Conservation (phyloP, 2,329 filamentous ascomycete genomes). For the Paramyrothecium sp. region DNA sequence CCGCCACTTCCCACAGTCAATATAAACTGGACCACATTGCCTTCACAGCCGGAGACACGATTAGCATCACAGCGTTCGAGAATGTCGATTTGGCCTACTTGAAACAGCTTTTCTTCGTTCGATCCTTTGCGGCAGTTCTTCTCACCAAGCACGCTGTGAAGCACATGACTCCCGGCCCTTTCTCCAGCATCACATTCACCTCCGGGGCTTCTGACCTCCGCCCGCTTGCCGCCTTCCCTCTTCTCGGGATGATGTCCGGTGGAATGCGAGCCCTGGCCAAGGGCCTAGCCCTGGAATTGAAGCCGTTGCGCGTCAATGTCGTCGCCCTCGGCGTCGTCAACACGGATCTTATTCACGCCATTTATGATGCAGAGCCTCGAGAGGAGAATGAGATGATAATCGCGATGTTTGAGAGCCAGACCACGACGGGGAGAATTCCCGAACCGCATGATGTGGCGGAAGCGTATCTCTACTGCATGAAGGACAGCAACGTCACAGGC, state of each 20-base stretch:
- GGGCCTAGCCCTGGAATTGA: constrained; percentile 15
- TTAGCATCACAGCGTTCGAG: constrained; percentile 31
- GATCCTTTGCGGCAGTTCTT: constrained; percentile 49
- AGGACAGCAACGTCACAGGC: constrained; percentile 16
- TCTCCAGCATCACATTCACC: constrained; percentile 15
- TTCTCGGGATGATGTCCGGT: constrained; percentile 4
- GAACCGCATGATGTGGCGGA: constrained; percentile 16
- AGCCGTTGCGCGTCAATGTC: constrained; percentile 14
- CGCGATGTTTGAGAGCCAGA: constrained; percentile 7
- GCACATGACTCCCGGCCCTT: constrained; percentile 6
- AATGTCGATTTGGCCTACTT: constrained; percentile 39
- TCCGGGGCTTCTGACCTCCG: constrained; percentile 13
- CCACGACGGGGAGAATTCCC: constrained; percentile 8
- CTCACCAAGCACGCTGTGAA: constrained; percentile 42
- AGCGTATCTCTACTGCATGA: constrained; percentile 19
- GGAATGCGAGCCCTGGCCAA: constrained; percentile 13
- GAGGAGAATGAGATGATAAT: background rate
- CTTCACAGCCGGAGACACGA: constrained; percentile 52
- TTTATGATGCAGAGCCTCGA: constrained; percentile 1
- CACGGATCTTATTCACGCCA: constrained; percentile 13
- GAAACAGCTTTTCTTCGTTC: constrained; percentile 41
- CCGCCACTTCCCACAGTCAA: constrained; percentile 36
- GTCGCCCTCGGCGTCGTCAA: constrained; percentile 14
- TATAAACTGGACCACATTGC: constrained; percentile 55
- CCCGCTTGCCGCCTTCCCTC: constrained; percentile 12